Evolutionary conservation across 768 basidiomycete species (phyloP), one percentile per base, ranked within the genome.

Genomic region (Cystofilobasidium ferigula): DNA sequence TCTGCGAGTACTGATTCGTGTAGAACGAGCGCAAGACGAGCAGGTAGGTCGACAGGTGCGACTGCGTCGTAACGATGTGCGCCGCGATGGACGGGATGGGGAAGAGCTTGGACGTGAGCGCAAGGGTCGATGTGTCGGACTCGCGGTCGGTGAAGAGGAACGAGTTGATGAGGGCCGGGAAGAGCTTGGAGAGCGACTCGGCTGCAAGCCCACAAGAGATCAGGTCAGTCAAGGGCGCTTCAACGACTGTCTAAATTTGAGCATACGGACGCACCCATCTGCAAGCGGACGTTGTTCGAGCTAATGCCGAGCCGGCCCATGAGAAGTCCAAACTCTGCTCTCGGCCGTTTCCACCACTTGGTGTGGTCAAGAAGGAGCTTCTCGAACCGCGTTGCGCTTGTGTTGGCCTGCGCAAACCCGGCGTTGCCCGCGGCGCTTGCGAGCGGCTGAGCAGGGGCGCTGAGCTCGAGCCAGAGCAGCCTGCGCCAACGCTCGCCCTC

Each of bases 21-120:
- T 94, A 97, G 78, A 95, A 97, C 32, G 88, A 81, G 43, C 85
- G 82, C 72, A 97, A 89, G 75, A 97, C 86, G 59, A 84, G 80
- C 65, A 94, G 82, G 22, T 97, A 80, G 20, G 85, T 84, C 2
- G 84, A 78, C 68, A 92, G 83, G 69, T 95, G 82, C 69, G 82
- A 80, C 72, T 87, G 84, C 65, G 85, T 80, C 9, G 81, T 79
- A 24, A 88, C 87, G 58, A 94, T 84, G 70, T 90, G 85, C 0
- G 82, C 80, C 7, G 89, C 86, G 59, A 93, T 84, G 2, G 86
- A 87, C 0, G 92, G 92, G 0, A 90, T 86, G 0, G 92, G 91
- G 78, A 95, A 95, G 38, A 98, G 81, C 72, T 95, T 90, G 7
- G 94, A 94, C 88, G 73, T 90, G 91, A 72, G 93, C 88, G 79